Evolutionary conservation across 306 rosid genomes (phyloP).

Genomic region (Potentilla sterilis): DNA sequence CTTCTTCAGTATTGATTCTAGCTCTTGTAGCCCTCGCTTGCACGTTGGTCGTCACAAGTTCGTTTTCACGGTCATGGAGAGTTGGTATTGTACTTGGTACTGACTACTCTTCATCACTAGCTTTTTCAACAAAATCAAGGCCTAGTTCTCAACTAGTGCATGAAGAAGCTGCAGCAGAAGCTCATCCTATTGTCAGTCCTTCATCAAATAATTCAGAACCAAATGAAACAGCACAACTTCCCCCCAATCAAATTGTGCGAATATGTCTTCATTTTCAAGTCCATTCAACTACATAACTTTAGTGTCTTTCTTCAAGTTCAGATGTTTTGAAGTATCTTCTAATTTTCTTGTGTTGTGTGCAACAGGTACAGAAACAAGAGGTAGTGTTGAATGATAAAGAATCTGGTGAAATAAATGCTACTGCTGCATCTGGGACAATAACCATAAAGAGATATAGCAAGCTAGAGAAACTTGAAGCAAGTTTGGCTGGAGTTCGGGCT

Average conservation of each 20-base stretch:
- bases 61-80: slow-evolving; percentile 25
- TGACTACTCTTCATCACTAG: neutral
- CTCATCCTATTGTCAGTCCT: slow-evolving; percentile 2
- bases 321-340: neutral
- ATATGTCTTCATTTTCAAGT: neutral
- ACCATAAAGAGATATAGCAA: slow-evolving; percentile 19
- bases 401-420: neutral
- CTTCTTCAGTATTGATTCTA: slow-evolving; percentile 7
- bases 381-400: neutral
- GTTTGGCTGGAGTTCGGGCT: slow-evolving; percentile 35
- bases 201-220: slow-evolving; percentile 7
- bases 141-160: neutral
- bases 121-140: neutral
- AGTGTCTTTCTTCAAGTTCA: neutral
- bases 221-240: slow-evolving; percentile 4
- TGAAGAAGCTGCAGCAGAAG: slow-evolving; percentile 4
- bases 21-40: slow-evolving; percentile 10
- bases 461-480: slow-evolving; percentile 34
- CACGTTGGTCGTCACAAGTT: neutral
- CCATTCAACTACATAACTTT: neutral
- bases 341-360: neutral
- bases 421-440: neutral
- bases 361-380: slow-evolving; percentile 21
- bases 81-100: neutral
- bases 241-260: slow-evolving; percentile 5